Base-by-base conservation (phyloP, 2,329 filamentous ascomycete genomes). In the Cyphellophora europaea region DNA sequence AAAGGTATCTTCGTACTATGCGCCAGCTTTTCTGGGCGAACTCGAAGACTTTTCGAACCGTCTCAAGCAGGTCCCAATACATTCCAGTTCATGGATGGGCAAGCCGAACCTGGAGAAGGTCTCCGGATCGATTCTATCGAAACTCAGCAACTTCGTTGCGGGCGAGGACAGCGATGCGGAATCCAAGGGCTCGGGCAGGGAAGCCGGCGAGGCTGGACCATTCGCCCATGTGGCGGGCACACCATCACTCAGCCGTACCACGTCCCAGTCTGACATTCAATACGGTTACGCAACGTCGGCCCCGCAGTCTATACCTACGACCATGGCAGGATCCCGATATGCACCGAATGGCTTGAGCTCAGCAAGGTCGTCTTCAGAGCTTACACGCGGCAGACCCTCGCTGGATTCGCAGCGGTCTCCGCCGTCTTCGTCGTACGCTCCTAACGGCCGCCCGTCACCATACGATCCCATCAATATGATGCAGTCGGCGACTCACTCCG, bases 91-190 rank as follows among this genome's bases (percentile, higher is more conserved):
- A 2, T 94, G 89, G 85, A 91, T 98, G 34, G 82, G 86, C 1
- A 94, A 91, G 57, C 87, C 89, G 5, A 95, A 78, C 57, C 93
- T 96, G 74, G 88, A 93, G 58, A 94, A 93, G 59, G 86, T 96
- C 0, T 91, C 88, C 2, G 87, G 82, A 42, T 86, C 82, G 19
- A 77, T 96, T 54, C 88, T 86, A 73, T 87, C 79, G 45, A 86
- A 82, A 40, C 95, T 99, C 62, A 96, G 88, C 61, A 95, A 87
- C 52, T 98, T 98, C 53, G 87, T 98, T 41, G 79, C 83, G 33
- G 93, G 91, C 11, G 89, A 95, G 40, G 89, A 96, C 36, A 75
- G 74, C 34, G 82, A 86, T 33, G 67, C 69, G 19, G 67, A 67
- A 6, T 75, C 72, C 1, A 70, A 70, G 35, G 74, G 67, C 6